Percentiles rank a stretch among this genome's conserved stretches.
Evolutionary conservation across 352 stramenopile genomes (phyloP).

Genomic region (Aphanomyces euteiches): DNA sequence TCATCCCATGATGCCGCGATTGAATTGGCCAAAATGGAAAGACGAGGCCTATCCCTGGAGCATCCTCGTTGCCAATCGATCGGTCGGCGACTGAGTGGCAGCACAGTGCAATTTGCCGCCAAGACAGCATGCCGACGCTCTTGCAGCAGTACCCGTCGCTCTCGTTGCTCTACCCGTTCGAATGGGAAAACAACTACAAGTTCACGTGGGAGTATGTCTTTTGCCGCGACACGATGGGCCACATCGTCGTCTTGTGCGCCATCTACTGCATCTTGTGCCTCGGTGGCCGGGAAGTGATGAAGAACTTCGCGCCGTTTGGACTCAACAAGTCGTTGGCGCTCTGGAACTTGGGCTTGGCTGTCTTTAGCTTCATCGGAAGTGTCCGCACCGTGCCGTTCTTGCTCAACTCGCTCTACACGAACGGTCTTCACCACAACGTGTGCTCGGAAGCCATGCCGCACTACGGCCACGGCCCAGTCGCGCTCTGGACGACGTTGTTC

Average conservation of each 20-base stretch:
- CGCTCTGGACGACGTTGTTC: slow-evolving; percentile 78
- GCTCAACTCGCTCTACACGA: slow-evolving; percentile 70
- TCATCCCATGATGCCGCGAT: neutral
- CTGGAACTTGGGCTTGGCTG: slow-evolving; percentile 74
- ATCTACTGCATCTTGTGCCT: slow-evolving; percentile 78
- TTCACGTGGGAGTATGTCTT: slow-evolving; percentile 67
- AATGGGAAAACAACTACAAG: slow-evolving; percentile 72
- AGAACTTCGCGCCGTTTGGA: slow-evolving; percentile 71
- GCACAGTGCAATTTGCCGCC: too few relatives aligned
- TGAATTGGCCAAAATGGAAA: neutral
- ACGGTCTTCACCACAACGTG: slow-evolving; percentile 79
- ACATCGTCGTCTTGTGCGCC: slow-evolving; percentile 57
- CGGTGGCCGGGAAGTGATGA: slow-evolving; percentile 68
- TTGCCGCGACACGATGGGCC: slow-evolving; percentile 57
- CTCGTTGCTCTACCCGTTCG: slow-evolving; percentile 53
- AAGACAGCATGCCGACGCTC: slow-evolving; percentile 18
- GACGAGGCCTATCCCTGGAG: neutral
- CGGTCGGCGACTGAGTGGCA: too few relatives aligned
- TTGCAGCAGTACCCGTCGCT: slow-evolving; percentile 29
- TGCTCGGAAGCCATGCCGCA: slow-evolving; percentile 61
- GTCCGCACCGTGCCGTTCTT: slow-evolving; percentile 76
- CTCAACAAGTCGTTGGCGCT: slow-evolving; percentile 59
- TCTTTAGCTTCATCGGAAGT: slow-evolving; percentile 79
- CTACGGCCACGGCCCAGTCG: slow-evolving; percentile 65
- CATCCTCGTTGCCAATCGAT: neutral